These are phyloP conservation scores for Withania somnifera DNA, from an alignment of 305 asterid genomes.

Conservation along the genomic window DNA sequence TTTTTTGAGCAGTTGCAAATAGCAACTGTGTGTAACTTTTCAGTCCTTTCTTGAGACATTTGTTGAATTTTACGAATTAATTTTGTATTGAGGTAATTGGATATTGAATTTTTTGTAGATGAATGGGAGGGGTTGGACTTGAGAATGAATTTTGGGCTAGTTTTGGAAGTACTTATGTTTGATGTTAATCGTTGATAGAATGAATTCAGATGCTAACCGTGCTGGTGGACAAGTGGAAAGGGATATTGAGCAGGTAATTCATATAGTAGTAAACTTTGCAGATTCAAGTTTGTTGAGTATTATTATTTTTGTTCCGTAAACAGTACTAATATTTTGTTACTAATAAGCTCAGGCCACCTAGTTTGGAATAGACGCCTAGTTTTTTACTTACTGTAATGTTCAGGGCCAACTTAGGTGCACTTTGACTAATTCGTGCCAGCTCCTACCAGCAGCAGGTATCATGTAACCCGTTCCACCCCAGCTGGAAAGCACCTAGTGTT, in stretches of 20 bases:
- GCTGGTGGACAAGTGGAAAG: conserved; percentile 37
- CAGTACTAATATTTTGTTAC: not conserved
- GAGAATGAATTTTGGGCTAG: conserved; percentile 7
- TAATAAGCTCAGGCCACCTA: not conserved
- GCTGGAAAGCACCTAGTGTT: too few relatives aligned
- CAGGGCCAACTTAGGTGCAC: too few relatives aligned
- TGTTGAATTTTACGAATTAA: not conserved
- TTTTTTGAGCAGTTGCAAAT: not conserved
- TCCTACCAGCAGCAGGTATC: too few relatives aligned
- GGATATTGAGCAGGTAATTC: conserved; percentile 38
- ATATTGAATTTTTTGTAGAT: conserved; percentile 6
- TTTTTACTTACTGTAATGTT: too few relatives aligned
- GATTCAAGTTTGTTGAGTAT: not conserved
- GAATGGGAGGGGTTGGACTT: conserved; percentile 19
- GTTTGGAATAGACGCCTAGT: not conserved
- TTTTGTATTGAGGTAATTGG: not conserved
- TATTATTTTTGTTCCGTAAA: not conserved
- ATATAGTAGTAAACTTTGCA: not conserved
- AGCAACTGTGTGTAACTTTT: too few relatives aligned
- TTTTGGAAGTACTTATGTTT: not conserved
- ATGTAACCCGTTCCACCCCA: too few relatives aligned
- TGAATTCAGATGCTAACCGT: conserved; percentile 33
- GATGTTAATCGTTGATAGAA: conserved; percentile 12
- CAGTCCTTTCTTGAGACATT: not conserved
- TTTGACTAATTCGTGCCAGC: too few relatives aligned